Evolutionary conservation across 768 basidiomycete genomes (phyloP), one percentile per base, ranked within the genome.

Genomic region (Suillus bovinus): DNA sequence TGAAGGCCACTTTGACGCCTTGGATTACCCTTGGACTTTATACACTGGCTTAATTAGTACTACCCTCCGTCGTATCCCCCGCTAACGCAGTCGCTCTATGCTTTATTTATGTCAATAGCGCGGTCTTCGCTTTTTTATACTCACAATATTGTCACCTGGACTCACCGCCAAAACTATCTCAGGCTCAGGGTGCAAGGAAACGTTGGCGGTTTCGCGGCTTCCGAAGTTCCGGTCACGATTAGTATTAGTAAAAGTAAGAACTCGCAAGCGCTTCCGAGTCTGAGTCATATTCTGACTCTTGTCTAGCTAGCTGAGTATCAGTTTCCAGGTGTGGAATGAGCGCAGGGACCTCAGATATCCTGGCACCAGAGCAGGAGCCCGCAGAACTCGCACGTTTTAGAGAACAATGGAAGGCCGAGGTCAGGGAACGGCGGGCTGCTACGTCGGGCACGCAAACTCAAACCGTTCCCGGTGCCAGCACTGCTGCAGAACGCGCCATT

Each of bases 351-450:
- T 56, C 38, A 11, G 17, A 56, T 56, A 39, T 27, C 11, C 36
- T 10, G 24, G 36, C 24, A 24, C 54, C 54, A 38, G 54, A 77
- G 58, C 74, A 74, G 63, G 89, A 88, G 41, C 73, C 84, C 0
- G 77, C 80, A 6, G 91, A 93, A 68, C 85, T 94, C 65, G 82
- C 78, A 10, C 74, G 75, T 49, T 94, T 94, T 74, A 82, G 92
- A 74, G 83, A 84, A 62, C 81, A 82, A 78, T 94, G 92, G 92
- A 82, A 82, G 68, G 80, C 78, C 33, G 91, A 93, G 71, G 81
- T 92, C 17, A 69, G 72, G 54, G 78, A 74, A 64, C 77, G 74
- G 47, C 63, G 41, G 31, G 68, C 58, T 61, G 68, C 61, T 31
- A 67, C 59, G 13, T 63, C 65, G 7, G 49, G 27, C 61, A 60